Base-by-base conservation (phyloP, 2,329 filamentous ascomycete species). In the Myotisia sp. region DNA sequence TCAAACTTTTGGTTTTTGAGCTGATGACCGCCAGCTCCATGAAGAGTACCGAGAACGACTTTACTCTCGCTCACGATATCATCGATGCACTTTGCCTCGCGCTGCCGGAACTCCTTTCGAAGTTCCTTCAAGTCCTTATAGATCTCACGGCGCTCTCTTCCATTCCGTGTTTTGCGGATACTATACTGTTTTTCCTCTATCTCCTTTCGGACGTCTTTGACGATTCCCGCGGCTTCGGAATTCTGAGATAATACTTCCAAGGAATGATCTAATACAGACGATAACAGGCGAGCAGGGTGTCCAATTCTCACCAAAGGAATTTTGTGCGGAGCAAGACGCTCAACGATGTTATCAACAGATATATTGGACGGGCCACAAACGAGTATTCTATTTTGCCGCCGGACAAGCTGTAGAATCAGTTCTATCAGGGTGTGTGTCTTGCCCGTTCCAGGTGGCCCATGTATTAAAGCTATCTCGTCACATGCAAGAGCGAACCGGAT, bases 301-400 rank as follows among this genome's bases (percentile, higher is more conserved):
- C 90, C 90, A 1, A 98, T 71, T 2, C 90, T 79, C 22, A 95
- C 71, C 47, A 95, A 84, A 0, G 84, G 79, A 1, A 94, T 68
- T 49, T 84, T 85, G 55, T 86, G 80, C 0, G 81, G 75, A 2
- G 85, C 74, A 2, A 95, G 70, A 5, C 90, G 76, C 58, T 98
- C 90, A 6, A 94, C 86, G 38, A 98, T 92, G 51, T 98, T 98
- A 67, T 98, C 90, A 1, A 98, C 90, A 0, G 84, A 90, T 46
- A 98, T 86, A 53, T 98, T 98, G 19, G 84, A 93, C 0, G 90
- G 90, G 0, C 87, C 90, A 49, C 90, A 95, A n/a, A 95, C 87
- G 2, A 95, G 67, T 7, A 95, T 66, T 1, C 85, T 74, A 35
- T 77, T 68, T 21, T 75, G 70, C 16, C 73, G 71, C 50, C 76